These are phyloP conservation scores for Solanum tarapatanum DNA, from an alignment of 257 asterid species.

Conservation along the genomic window DNA sequence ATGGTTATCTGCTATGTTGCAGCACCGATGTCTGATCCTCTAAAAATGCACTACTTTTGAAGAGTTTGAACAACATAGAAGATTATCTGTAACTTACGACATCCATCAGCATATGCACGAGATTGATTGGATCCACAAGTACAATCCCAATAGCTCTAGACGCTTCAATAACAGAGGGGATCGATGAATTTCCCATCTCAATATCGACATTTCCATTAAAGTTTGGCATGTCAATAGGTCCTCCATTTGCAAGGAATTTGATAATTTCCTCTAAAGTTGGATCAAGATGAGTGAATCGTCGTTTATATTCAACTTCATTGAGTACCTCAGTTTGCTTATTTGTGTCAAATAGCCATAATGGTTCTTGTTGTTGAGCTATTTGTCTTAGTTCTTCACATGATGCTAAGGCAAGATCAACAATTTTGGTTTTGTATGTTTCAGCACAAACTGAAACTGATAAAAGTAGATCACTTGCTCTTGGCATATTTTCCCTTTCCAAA, in stretches of 20 bases:
- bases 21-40: neutral
- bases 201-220: conserved; percentile 1
- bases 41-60: neutral
- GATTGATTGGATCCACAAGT: conserved; percentile 16
- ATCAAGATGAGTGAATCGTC: conserved; percentile 28
- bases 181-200: neutral
- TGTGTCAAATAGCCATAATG: conserved; percentile 32
- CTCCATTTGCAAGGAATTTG: conserved; percentile 18
- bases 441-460: conserved; percentile 34
- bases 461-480: conserved; percentile 38
- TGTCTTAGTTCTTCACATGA: conserved; percentile 37
- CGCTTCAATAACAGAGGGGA: conserved; percentile 11
- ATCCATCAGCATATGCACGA: conserved; percentile 37
- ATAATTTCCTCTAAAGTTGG: conserved; percentile 37
- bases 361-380: conserved; percentile 26
- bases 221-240: conserved; percentile 14
- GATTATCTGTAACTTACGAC: conserved; percentile 20
- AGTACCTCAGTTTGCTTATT: conserved; percentile 20
- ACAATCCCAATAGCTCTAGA: conserved; percentile 40
- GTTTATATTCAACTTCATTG: conserved; percentile 26
- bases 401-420: conserved; percentile 21
- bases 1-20: neutral
- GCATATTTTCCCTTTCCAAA: neutral
- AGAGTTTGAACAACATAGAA: neutral
- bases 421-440: conserved; percentile 18